Conservation (phyloP, 2,329 filamentous ascomycete genomes). For the Cadophora malorum region DNA sequence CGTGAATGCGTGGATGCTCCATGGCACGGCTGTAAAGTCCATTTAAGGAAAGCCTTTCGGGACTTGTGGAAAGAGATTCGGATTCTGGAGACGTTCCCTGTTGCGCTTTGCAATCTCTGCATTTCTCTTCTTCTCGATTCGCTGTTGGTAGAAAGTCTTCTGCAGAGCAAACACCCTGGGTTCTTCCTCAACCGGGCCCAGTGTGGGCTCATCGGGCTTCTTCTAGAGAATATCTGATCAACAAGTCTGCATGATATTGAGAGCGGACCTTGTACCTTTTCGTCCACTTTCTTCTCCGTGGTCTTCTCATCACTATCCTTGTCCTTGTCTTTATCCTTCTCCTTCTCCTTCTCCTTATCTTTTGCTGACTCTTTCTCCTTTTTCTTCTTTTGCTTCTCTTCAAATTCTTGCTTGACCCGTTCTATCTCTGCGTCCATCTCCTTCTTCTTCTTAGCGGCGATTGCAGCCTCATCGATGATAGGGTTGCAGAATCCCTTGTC, state of each 20-base stretch:
- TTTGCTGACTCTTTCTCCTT: constrained; percentile 73
- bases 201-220: constrained; percentile 33
- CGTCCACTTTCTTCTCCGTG: constrained; percentile 50
- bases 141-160: constrained; percentile 87
- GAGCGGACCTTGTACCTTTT: constrained; percentile 44
- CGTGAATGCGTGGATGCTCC: not conserved
- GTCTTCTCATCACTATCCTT: constrained; percentile 48
- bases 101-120: constrained; percentile 82
- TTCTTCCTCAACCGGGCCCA: constrained; percentile 60
- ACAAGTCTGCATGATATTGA: not conserved
- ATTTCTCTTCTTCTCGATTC: constrained; percentile 78
- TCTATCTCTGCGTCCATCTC: constrained; percentile 71
- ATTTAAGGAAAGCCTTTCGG: constrained; percentile 64
- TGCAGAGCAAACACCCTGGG: constrained; percentile 85
- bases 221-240: constrained; percentile 35
- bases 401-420: constrained; percentile 70
- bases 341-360: constrained; percentile 58
- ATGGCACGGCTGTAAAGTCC: not conserved
- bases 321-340: constrained; percentile 50
- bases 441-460: constrained; percentile 64
- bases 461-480: constrained; percentile 71
- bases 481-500: constrained; percentile 82
- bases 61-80: constrained; percentile 83
- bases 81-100: constrained; percentile 78
- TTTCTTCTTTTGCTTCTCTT: constrained; percentile 76